These are phyloP conservation scores for Grosmannia huntii DNA, from an alignment of 2,329 filamentous ascomycete species.

Conservation along the genomic window DNA sequence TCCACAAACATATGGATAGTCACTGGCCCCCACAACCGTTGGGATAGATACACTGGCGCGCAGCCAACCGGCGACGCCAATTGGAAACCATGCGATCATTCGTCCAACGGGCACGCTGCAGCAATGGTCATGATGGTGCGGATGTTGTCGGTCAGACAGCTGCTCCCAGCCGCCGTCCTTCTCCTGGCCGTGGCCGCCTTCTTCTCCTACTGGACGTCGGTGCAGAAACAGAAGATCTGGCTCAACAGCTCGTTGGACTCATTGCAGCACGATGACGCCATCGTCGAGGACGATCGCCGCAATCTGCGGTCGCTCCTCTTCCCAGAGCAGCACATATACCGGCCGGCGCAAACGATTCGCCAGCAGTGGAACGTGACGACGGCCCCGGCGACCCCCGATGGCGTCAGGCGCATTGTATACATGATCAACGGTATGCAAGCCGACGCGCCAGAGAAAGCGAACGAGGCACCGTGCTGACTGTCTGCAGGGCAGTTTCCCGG, in stretches of 20 bases:
- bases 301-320: background rate
- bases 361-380: constrained; percentile 3
- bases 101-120: background rate
- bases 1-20: background rate
- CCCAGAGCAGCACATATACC: constrained; percentile 3
- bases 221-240: background rate
- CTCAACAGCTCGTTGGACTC: background rate
- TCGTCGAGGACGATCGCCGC: background rate
- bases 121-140: background rate
- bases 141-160: background rate
- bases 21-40: background rate
- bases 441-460: background rate
- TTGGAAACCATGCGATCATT: background rate
- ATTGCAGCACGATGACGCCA: background rate
- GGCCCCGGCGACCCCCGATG: background rate
- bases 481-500: constrained; percentile 4
- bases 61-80: too few species aligned
- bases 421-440: constrained; percentile 2
- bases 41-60: too few species aligned
- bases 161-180: background rate
- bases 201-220: background rate
- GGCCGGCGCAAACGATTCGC: background rate
- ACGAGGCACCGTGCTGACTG: background rate
- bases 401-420: constrained; percentile 1
- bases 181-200: background rate